Evolutionary conservation across 1,139 yeast genomes (phyloP).

Genomic region (Suhomyces kunorum): DNA sequence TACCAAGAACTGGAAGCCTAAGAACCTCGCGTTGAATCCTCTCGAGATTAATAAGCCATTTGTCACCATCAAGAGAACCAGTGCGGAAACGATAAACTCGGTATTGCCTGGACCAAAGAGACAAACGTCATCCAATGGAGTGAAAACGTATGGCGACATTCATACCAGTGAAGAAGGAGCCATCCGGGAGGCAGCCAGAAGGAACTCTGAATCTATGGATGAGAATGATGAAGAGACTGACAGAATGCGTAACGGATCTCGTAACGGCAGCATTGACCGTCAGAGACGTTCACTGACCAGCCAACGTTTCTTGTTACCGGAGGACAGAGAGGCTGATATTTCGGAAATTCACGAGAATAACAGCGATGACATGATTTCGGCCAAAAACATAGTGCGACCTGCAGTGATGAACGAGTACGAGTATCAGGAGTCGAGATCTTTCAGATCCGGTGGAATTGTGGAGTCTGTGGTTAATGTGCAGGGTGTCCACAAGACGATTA

Average conservation of each 20-base stretch:
- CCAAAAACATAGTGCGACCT: conserved; percentile 2
- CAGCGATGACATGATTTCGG: conserved; percentile 1
- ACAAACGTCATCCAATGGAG: conserved; percentile 17
- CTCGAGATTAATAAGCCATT: conserved; percentile 67
- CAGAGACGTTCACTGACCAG: conserved; percentile 2
- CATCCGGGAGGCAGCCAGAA: conserved; percentile 32
- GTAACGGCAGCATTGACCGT: background rate
- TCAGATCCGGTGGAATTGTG: conserved; percentile 69
- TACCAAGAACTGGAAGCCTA: conserved; percentile 47
- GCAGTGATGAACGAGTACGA: conserved; percentile 18
- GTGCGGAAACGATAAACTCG: conserved; percentile 25
- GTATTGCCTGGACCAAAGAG: conserved; percentile 28
- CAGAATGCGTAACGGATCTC: conserved; percentile 1
- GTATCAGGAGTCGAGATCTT: conserved; percentile 39
- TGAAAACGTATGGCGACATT: conserved; percentile 40
- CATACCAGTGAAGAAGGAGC: conserved; percentile 57
- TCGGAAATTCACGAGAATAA: conserved; percentile 21
- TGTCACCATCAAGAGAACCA: conserved; percentile 67
- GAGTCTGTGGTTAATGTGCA: conserved; percentile 83
- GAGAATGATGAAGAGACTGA: conserved; percentile 12
- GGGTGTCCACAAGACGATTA: conserved; percentile 85
- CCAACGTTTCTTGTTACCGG: conserved; percentile 23
- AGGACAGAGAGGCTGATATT: conserved; percentile 34
- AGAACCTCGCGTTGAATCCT: conserved; percentile 83
- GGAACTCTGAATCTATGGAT: conserved; percentile 14